A percentile compares a stretch with the other conserved stretches of the same genome.
Evolutionary conservation across 148 eudicot species (phyloP).

Genomic region (Cornus controversa): DNA sequence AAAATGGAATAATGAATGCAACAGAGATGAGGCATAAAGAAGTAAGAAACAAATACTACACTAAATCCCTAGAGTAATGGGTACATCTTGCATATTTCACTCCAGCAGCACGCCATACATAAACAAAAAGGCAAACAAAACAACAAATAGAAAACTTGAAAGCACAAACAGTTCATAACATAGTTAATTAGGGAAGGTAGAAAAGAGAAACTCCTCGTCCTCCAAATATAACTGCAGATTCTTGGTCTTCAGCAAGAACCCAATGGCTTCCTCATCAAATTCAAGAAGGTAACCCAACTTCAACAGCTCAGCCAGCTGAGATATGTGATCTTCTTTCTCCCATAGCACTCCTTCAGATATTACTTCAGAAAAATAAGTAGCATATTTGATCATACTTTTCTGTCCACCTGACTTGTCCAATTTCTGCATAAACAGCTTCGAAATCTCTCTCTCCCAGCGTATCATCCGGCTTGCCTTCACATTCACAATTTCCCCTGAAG

Average conservation of each 20-base stretch:
- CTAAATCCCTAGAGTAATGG: not conserved
- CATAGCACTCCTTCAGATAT: too few species aligned
- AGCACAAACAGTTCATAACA: not conserved
- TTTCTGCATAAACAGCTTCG: constrained; percentile 36
- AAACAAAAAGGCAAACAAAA: not conserved
- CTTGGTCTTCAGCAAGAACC: constrained; percentile 49
- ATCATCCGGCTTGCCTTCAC: constrained; percentile 37
- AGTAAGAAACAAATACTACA: not conserved
- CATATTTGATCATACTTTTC: too few species aligned
- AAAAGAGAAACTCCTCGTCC: constrained; percentile 51
- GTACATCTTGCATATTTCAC: not conserved
- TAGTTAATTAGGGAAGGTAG: constrained; percentile 34
- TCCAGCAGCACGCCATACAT: not conserved
- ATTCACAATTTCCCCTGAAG: constrained; percentile 41
- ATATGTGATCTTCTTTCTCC: constrained; percentile 42
- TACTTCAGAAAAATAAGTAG: too few species aligned
- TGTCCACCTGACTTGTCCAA: too few species aligned
- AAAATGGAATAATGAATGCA: not conserved
- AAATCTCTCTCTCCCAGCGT: constrained; percentile 48
- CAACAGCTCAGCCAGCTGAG: constrained; percentile 46
- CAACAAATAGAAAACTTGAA: not conserved
- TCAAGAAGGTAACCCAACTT: constrained; percentile 47
- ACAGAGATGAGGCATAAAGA: not conserved
- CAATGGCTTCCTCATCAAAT: constrained; percentile 54
- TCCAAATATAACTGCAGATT: constrained; percentile 53